Evolutionary conservation across 2,329 filamentous ascomycete genomes (phyloP).

Genomic region (Tolypocladium paradoxum): DNA sequence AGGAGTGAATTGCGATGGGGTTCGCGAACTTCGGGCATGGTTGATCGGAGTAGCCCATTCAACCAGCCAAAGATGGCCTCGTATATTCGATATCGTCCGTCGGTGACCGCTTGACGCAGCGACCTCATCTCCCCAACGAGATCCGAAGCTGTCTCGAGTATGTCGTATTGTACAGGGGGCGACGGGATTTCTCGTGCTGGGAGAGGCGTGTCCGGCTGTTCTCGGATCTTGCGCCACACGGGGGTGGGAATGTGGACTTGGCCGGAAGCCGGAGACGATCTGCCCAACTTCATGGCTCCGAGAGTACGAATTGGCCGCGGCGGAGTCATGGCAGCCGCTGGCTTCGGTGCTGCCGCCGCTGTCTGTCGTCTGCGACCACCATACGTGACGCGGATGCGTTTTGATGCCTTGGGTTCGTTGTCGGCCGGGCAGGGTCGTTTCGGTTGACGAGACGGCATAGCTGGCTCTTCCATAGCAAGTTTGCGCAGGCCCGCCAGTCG

Average conservation of each 20-base stretch:
- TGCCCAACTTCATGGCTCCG: conserved; percentile 16
- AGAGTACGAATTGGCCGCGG: conserved; percentile 16
- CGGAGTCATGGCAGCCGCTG: conserved; percentile 10
- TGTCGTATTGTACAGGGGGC: not conserved
- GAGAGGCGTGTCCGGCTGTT: conserved; percentile 5
- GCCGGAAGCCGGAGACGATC: conserved; percentile 13
- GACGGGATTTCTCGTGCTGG: not conserved
- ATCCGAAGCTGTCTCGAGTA: conserved; percentile 1
- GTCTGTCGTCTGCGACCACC: conserved; percentile 11
- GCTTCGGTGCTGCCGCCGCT: not conserved
- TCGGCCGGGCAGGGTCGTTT: conserved; percentile 11
- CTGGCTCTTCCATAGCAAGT: conserved; percentile 14
- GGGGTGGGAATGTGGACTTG: conserved; percentile 19
- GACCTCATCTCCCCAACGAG: conserved; percentile 12
- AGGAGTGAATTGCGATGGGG: conserved; percentile 20
- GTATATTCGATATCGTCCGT: conserved; percentile 18
- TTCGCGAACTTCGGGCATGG: conserved; percentile 9
- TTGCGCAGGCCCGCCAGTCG: conserved; percentile 29
- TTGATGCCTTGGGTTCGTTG: conserved; percentile 7
- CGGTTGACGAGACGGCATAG: conserved; percentile 2
- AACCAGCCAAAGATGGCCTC: conserved; percentile 22
- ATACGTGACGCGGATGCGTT: conserved; percentile 20
- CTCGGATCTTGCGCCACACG: conserved; percentile 15
- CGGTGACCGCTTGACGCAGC: conserved; percentile 11
- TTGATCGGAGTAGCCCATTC: conserved; percentile 16